phyloP scores from a whole-genome alignment of 345 rosid genomes.

The Euclidium syriacum region DNA sequence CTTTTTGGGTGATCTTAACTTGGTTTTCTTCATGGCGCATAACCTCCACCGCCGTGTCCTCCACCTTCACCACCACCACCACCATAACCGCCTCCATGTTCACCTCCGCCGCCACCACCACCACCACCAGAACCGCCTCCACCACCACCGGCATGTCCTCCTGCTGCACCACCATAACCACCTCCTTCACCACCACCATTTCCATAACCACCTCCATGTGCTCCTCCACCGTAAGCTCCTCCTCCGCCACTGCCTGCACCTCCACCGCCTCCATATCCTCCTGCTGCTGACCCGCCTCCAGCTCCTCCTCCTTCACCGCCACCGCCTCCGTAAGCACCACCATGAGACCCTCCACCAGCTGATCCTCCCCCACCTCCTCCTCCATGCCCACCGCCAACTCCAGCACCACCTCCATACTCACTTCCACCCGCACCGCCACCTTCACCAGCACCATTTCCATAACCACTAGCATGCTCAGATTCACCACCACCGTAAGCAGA shows the following conservation, averaged over 20 bases:
- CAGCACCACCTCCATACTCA: constrained; percentile 20
- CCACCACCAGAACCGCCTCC: constrained; percentile 33
- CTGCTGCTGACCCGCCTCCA: constrained; percentile 27
- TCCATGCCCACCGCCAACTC: constrained; percentile 23
- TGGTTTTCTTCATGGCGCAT: constrained; percentile 33
- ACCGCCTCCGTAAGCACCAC: constrained; percentile 31
- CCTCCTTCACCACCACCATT: constrained; percentile 28
- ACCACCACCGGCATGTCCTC: constrained; percentile 27
- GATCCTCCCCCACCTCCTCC: constrained; percentile 33
- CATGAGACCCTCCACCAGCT: constrained; percentile 25
- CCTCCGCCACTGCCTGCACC: constrained; percentile 34
- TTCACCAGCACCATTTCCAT: constrained; percentile 33
- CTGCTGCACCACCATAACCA: constrained; percentile 29
- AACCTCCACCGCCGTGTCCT: constrained; percentile 38
- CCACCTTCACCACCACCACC: constrained; percentile 31
- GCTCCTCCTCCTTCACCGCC: constrained; percentile 28
- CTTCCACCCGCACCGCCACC: constrained; percentile 31
- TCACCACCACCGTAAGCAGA: constrained; percentile 26
- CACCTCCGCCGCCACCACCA: constrained; percentile 22
- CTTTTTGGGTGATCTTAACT: not conserved
- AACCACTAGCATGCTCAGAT: constrained; percentile 32
- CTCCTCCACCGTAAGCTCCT: constrained; percentile 30
- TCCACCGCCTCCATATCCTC: constrained; percentile 27
- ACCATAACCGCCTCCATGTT: constrained; percentile 14
- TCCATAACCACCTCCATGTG: constrained; percentile 35